Conservation (phyloP, 345 rosid genomes). For the Cardamine chenopodiifolia region DNA sequence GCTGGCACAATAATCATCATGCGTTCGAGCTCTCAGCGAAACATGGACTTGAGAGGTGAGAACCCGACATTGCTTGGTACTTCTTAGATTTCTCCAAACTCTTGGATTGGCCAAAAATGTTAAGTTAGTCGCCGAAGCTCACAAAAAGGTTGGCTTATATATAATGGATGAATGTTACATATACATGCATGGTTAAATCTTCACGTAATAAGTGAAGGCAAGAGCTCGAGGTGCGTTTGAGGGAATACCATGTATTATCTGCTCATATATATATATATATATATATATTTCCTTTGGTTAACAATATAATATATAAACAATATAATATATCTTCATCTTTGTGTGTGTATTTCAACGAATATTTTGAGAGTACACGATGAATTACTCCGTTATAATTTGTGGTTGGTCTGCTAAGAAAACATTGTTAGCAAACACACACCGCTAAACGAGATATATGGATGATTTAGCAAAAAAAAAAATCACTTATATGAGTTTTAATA, state of each 20-base stretch:
- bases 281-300: no score
- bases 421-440: no score
- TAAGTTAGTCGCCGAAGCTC: slow-evolving; percentile 56
- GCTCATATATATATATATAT: no score
- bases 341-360: no score
- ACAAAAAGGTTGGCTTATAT: slow-evolving; percentile 50
- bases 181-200: neutral
- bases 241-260: neutral
- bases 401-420: no score
- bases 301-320: no score
- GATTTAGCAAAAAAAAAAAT: no score
- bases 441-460: no score
- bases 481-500: no score
- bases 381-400: no score
- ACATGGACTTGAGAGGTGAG: slow-evolving; percentile 83
- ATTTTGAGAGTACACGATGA: no score
- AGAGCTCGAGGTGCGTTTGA: neutral
- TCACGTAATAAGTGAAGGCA: neutral
- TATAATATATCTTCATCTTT: no score
- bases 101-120: slow-evolving; percentile 67
- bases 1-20: slow-evolving; percentile 89
- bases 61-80: slow-evolving; percentile 73
- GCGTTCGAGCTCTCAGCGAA: slow-evolving; percentile 69
- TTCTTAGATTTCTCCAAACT: slow-evolving; percentile 55
- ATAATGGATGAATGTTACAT: slow-evolving; percentile 11